Conservation (phyloP, 1,284 basidiomycete species). For the Fomitopsis betulina region DNA sequence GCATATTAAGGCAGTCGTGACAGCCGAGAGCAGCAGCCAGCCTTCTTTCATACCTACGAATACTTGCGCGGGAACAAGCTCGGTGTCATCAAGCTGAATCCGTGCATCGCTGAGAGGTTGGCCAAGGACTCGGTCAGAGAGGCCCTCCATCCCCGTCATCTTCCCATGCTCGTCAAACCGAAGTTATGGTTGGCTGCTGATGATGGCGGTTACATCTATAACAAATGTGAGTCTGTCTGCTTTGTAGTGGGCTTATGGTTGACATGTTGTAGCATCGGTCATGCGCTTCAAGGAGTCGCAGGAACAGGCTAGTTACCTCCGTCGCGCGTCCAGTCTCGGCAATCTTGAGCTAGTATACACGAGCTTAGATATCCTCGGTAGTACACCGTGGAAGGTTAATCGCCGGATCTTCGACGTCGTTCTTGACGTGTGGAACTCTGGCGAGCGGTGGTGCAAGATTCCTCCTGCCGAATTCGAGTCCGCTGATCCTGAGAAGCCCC, state of each 20-base stretch:
- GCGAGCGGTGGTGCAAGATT: constrained; percentile 71
- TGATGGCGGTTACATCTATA: constrained; percentile 83
- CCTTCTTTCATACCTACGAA: constrained; percentile 92
- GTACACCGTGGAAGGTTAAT: constrained; percentile 93
- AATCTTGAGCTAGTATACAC: constrained; percentile 86
- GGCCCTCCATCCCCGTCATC: constrained; percentile 86
- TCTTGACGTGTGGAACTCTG: constrained; percentile 80
- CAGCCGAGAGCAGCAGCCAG: constrained; percentile 82
- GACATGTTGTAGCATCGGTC: constrained; percentile 43
- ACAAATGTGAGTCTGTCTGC: constrained; percentile 48
- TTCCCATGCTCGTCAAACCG: constrained; percentile 94
- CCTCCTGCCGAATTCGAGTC: constrained; percentile 62
- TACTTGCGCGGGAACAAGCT: constrained; percentile 90
- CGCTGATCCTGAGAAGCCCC: constrained; percentile 63
- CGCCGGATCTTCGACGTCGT: constrained; percentile 70
- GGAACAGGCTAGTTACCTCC: constrained; percentile 84
- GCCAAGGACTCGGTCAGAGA: constrained; percentile 75
- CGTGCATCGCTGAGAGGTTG: constrained; percentile 73
- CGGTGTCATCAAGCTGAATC: constrained; percentile 88
- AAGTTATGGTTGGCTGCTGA: constrained; percentile 82
- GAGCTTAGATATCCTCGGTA: constrained; percentile 87
- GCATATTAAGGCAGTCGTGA: background rate
- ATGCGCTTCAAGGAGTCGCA: constrained; percentile 94
- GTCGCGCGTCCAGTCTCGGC: constrained; percentile 70
- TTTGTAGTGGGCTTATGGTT: background rate